phyloP scores from a whole-genome alignment of 1,284 basidiomycete species.

The Papiliotrema laurentii region DNA sequence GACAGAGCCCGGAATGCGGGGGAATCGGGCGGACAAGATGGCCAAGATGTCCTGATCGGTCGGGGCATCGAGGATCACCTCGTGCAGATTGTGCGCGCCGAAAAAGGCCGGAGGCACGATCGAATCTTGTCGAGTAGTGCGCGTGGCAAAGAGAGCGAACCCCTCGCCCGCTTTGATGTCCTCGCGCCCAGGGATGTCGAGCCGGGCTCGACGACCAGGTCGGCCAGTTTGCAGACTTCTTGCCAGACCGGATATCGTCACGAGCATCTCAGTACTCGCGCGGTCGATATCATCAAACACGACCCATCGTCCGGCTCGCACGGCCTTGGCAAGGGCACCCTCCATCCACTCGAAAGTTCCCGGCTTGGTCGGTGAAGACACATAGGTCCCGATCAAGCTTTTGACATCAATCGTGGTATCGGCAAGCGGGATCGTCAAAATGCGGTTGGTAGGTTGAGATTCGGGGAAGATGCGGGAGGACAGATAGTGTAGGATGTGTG shows the following conservation, averaged over 20 bases:
- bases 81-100: constrained; percentile 73
- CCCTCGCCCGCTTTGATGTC: constrained; percentile 66
- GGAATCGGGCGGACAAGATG: constrained; percentile 66
- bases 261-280: constrained; percentile 79
- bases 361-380: constrained; percentile 77
- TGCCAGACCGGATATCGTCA: constrained; percentile 73
- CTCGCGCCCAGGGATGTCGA: constrained; percentile 65
- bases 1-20: constrained; percentile 55
- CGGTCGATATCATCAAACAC: constrained; percentile 91
- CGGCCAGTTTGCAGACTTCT: constrained; percentile 66
- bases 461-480: constrained; percentile 55
- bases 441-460: constrained; percentile 54
- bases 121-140: constrained; percentile 55
- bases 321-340: constrained; percentile 84
- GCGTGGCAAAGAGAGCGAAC: constrained; percentile 76
- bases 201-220: constrained; percentile 61
- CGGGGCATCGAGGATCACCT: constrained; percentile 63
- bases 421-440: constrained; percentile 82
- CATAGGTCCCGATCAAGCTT: constrained; percentile 86
- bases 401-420: constrained; percentile 94
- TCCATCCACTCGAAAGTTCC: constrained; percentile 97
- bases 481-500: constrained; percentile 73
- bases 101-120: constrained; percentile 60
- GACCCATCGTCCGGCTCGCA: constrained; percentile 89
- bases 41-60: constrained; percentile 61